phyloP scores from a whole-genome alignment of 2,329 filamentous ascomycete genomes.

The Apiospora saccharicola region DNA sequence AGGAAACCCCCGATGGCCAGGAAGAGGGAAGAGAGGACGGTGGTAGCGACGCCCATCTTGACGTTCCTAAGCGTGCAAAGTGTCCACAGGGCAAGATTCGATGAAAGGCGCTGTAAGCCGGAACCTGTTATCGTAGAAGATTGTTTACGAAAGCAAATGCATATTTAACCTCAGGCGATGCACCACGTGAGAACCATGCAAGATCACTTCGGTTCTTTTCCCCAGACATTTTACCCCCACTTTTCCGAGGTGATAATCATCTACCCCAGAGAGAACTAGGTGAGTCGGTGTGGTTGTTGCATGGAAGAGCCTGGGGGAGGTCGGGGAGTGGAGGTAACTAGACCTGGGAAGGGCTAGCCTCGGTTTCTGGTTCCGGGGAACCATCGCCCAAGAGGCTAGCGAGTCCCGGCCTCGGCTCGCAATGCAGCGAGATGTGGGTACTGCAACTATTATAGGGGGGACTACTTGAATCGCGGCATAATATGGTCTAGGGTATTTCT shows the following conservation, averaged over 20 bases:
- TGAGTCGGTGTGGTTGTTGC: not conserved
- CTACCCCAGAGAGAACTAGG: not conserved
- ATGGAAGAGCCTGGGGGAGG: not conserved
- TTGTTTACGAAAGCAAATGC: not conserved
- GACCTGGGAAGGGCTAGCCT: not conserved
- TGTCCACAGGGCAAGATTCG: slow-evolving; percentile 26
- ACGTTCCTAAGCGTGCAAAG: slow-evolving; percentile 32
- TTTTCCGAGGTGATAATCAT: not conserved
- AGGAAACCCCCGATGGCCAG: slow-evolving; percentile 53
- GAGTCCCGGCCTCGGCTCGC: not conserved
- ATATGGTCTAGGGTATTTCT: not conserved
- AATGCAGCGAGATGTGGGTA: not conserved
- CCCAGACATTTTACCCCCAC: not conserved
- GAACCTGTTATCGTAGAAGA: not conserved
- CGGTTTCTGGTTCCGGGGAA: not conserved
- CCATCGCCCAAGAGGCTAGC: not conserved
- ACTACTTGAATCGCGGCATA: not conserved
- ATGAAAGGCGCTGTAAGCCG: not conserved
- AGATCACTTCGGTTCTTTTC: not conserved
- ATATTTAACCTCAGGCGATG: not conserved
- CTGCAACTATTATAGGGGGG: not conserved
- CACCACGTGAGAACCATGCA: not conserved
- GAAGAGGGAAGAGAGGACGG: not conserved
- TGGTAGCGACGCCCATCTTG: slow-evolving; percentile 11
- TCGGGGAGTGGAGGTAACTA: not conserved